Percentiles rank a stretch among this genome's conserved stretches.
Conservation (phyloP, 495 filamentous ascomycete genomes). For the Astrocystis sublimbata region DNA sequence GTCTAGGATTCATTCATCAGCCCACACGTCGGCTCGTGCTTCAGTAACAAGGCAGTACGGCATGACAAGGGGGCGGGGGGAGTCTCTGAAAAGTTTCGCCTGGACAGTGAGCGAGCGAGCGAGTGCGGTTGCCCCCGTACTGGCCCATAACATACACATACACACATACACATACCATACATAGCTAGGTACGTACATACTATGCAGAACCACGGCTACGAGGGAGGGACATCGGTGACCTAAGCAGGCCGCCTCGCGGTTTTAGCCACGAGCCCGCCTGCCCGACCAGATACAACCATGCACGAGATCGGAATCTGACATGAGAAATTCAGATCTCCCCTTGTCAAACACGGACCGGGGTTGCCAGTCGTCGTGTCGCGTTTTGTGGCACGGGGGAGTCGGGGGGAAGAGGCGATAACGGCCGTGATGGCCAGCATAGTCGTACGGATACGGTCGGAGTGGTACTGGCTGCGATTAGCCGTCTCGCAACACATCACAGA, state of each 20-base stretch:
- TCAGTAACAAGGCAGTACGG: neutral
- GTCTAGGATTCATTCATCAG: neutral
- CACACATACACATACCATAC: neutral
- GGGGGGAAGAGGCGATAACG: neutral
- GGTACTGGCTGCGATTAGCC: conserved; percentile 10
- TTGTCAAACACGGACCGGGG: conserved; percentile 19
- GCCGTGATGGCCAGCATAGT: conserved; percentile 6
- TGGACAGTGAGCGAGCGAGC: no score
- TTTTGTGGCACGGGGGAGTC: no score
- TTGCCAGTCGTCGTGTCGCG: conserved; percentile 15
- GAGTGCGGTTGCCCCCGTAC: no score
- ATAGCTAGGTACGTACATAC: neutral
- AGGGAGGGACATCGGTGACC: conserved; percentile 9
- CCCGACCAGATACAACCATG: conserved; percentile 22
- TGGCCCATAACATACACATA: no score
- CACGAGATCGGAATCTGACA: conserved; percentile 25
- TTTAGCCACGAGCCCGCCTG: conserved; percentile 22
- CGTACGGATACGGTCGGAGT: conserved; percentile 6
- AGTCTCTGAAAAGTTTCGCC: no score
- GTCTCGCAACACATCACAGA: neutral
- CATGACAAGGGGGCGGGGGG: neutral
- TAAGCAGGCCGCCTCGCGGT: conserved; percentile 11
- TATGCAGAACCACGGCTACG: neutral
- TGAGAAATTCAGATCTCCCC: conserved; percentile 25
- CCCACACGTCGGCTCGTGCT: neutral